Base-by-base conservation (phyloP, 306 rosid genomes). In the Boehmeria nivea region DNA sequence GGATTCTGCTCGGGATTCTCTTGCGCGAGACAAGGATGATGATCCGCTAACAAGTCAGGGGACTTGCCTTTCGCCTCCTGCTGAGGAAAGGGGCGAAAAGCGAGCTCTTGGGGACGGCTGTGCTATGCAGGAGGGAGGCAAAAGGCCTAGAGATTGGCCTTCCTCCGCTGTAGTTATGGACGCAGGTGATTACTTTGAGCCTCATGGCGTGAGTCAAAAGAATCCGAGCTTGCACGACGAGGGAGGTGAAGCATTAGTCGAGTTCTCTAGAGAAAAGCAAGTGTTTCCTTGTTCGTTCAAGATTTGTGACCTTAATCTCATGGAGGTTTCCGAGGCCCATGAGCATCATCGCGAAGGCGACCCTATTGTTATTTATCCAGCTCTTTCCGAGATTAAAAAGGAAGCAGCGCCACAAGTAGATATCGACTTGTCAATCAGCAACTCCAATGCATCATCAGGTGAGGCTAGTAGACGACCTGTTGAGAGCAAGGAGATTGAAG, bases 271-370 rank as follows among this genome's bases (percentile, higher is more conserved):
- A 64, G 85, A 80, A 68, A 90, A 80, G 59, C 88, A 82, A 68
- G 67, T 67, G 4, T 78, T 80, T 75, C 76, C 85, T 0, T 66
- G 75, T 76, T 84, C 98, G 12, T 90, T 82, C 75, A 89, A 89
- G 78, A 89, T 89, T 46, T 89, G 97, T 62, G 98, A 90, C 81
- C 95, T 90, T 50, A 86, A 90, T 79, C 95, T 90, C 67, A 86
- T 84, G 66, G 91, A 76, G 67, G 81, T 82, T 43, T 67, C 84
- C 61, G 97, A 90, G 58, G 66, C 78, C 21, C 94, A 78, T 66
- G 95, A 90, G 67, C 79, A 61, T 72, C 88, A 70, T 72, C 88
- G 70, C 47, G 83, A 72, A 26, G 71, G 68, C 43, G 81, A 78
- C 71, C 80, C 77, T 12, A 64, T 72, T 62, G 71, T 74, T 63